Conservation (phyloP, 441 rosid species). For the Lepidium campestre region DNA sequence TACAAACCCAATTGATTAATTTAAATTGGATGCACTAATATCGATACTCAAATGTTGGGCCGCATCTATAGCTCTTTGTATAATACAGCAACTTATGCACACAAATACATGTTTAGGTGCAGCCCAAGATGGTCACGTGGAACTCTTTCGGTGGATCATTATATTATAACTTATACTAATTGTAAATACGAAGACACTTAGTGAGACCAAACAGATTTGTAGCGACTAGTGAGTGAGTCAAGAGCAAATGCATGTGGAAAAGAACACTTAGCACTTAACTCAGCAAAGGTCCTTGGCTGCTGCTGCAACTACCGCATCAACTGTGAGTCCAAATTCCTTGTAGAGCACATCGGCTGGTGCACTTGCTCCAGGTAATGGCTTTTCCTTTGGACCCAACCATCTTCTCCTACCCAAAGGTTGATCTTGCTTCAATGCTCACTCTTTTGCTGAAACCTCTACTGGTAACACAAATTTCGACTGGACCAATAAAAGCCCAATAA, state of each 20-base stretch:
- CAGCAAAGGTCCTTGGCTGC: constrained; percentile 60
- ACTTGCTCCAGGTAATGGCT: constrained; percentile 53
- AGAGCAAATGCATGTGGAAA: neutral
- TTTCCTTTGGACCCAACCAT: constrained; percentile 43
- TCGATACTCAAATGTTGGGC: neutral
- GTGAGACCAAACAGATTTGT: neutral
- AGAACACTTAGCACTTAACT: neutral
- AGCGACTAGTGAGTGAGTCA: neutral
- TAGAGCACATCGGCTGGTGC: constrained; percentile 44
- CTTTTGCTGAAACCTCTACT: constrained; percentile 38
- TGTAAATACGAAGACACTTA: neutral
- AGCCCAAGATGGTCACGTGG: constrained; percentile 12
- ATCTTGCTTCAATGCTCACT: constrained; percentile 51
- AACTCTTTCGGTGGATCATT: neutral
- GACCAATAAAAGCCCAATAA: neutral
- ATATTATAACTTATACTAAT: neutral
- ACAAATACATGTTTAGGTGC: constrained; percentile 5
- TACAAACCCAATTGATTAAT: no score
- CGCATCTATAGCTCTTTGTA: neutral
- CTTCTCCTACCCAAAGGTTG: constrained; percentile 53
- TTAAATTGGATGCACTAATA: neutral
- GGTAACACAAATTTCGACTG: constrained; percentile 30
- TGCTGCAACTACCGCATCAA: constrained; percentile 51
- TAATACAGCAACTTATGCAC: neutral
- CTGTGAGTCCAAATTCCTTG: constrained; percentile 48